These are phyloP conservation scores for Jacaranda mimosifolia DNA, from an alignment of 257 asterid genomes.

Conservation along the genomic window DNA sequence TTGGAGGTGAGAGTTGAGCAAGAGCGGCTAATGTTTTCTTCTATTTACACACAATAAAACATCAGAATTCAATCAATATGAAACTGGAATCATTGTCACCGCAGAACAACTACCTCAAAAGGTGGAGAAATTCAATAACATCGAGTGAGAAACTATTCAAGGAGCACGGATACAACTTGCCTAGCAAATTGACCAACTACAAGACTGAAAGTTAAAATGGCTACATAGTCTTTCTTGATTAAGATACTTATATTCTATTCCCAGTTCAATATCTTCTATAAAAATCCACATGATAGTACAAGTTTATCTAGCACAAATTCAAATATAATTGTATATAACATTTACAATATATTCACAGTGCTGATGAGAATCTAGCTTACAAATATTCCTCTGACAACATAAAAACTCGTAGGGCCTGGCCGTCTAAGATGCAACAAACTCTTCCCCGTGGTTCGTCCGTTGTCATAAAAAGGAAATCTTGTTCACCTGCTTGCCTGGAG, in stretches of 20 bases:
- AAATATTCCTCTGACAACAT: slow-evolving; percentile 13
- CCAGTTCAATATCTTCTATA: not conserved
- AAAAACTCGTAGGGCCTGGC: slow-evolving; percentile 23
- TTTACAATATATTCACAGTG: slow-evolving; percentile 43
- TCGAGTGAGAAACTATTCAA: not conserved
- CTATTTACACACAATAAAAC: not conserved
- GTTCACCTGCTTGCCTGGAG: slow-evolving; percentile 51
- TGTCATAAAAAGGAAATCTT: slow-evolving; percentile 9
- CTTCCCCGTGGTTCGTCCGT: slow-evolving; percentile 26
- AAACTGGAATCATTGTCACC: not conserved
- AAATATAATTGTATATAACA: slow-evolving; percentile 17
- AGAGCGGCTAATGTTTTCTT: not conserved
- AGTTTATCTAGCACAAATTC: slow-evolving; percentile 15
- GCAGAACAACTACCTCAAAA: not conserved
- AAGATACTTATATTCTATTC: not conserved
- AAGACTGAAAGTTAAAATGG: not conserved
- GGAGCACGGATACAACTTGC: not conserved
- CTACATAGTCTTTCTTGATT: not conserved
- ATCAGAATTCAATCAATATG: not conserved
- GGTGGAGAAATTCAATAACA: not conserved
- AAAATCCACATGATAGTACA: slow-evolving; percentile 21
- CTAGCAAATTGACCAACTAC: not conserved
- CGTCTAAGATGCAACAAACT: slow-evolving; percentile 9
- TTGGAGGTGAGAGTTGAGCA: not conserved
- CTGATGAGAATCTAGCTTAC: slow-evolving; percentile 34